phyloP scores from a whole-genome alignment of 164 flowering plant genomes.

The Nelumbo lutea region DNA sequence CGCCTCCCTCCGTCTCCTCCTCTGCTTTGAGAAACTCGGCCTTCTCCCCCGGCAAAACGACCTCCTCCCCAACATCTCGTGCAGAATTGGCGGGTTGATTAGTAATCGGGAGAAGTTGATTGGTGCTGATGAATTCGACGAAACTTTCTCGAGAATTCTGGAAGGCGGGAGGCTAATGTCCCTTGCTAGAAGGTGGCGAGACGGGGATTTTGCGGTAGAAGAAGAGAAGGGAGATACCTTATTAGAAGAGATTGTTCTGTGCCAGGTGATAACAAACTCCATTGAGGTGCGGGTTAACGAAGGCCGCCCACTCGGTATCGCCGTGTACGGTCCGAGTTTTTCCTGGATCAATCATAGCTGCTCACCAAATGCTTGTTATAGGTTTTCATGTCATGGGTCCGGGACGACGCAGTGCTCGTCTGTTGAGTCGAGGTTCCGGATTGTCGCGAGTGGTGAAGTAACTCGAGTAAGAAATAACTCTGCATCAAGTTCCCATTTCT shows the following conservation, averaged over 20 bases:
- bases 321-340: conserved; percentile 49
- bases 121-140: conserved; percentile 10
- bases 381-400: conserved; percentile 26
- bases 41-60: neutral
- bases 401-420: neutral
- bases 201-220: conserved; percentile 6
- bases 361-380: conserved; percentile 68
- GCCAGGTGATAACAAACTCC: conserved; percentile 60
- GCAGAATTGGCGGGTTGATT: conserved; percentile 43
- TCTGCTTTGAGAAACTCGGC: conserved; percentile 10
- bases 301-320: conserved; percentile 39
- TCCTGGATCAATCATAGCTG: conserved; percentile 90
- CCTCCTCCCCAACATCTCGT: neutral
- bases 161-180: conserved; percentile 44
- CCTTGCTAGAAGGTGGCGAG: conserved; percentile 26
- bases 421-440: conserved; percentile 14
- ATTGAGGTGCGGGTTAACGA: conserved; percentile 52
- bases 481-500: no score
- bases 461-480: conserved; percentile 1
- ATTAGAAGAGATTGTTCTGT: conserved; percentile 41
- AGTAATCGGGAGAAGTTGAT: conserved; percentile 34
- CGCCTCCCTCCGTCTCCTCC: conserved; percentile 58
- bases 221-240: neutral
- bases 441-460: conserved; percentile 19
- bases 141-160: conserved; percentile 19